A percentile compares a stretch with the other conserved stretches of the same genome.
phyloP scores from a whole-genome alignment of 2,329 filamentous ascomycete species.

The Akanthomyces muscarius region DNA sequence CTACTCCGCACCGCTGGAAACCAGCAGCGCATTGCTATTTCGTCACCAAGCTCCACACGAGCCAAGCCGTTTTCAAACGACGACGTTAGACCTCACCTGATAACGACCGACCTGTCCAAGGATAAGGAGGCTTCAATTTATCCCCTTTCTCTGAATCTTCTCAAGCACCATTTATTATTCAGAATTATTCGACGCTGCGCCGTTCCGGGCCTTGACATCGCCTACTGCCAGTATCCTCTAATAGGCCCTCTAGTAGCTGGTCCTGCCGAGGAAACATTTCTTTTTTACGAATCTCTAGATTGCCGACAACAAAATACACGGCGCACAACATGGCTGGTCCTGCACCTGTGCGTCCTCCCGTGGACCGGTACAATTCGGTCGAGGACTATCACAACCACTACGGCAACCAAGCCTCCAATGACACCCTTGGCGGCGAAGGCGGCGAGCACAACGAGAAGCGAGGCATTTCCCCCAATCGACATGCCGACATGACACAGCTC shows the following conservation, averaged over 20 bases:
- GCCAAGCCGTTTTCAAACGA: conserved; percentile 12
- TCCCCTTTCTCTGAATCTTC: neutral
- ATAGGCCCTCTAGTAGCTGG: neutral
- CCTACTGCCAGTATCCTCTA: neutral
- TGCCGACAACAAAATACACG: neutral
- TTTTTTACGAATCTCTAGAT: neutral
- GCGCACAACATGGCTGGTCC: conserved; percentile 13
- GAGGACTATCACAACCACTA: conserved; percentile 25
- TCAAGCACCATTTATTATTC: neutral
- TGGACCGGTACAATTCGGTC: conserved; percentile 13
- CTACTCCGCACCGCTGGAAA: neutral
- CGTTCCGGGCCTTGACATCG: neutral
- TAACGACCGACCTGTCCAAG: neutral
- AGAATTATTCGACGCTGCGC: neutral
- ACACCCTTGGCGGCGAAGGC: conserved; percentile 26
- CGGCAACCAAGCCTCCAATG: conserved; percentile 25
- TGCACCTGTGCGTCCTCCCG: conserved; percentile 10
- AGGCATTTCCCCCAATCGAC: conserved; percentile 25
- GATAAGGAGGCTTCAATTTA: neutral
- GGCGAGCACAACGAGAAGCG: conserved; percentile 20
- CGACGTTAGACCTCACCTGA: neutral
- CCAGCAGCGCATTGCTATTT: neutral
- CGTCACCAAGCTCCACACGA: conserved; percentile 14
- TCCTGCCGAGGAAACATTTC: neutral
- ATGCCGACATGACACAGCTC: conserved; percentile 36